Conservation (phyloP, 2,329 filamentous ascomycete genomes). For the Epichloe typhina region DNA sequence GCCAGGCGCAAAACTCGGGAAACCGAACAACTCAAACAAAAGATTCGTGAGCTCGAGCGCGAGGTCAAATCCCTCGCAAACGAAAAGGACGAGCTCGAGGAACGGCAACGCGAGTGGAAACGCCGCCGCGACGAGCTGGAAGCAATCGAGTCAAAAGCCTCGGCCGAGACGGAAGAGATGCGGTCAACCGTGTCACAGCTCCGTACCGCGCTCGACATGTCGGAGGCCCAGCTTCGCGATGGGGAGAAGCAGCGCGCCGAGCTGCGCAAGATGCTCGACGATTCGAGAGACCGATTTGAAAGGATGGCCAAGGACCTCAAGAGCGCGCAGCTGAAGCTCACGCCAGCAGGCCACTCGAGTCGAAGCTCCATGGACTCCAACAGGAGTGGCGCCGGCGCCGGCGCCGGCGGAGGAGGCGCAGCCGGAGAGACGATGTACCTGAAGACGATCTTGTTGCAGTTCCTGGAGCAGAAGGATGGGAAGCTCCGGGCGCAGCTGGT, state of each 20-base stretch:
- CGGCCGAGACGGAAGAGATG: conserved; percentile 62
- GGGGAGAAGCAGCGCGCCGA: conserved; percentile 72
- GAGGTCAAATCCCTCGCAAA: conserved; percentile 56
- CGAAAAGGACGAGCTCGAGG: conserved; percentile 68
- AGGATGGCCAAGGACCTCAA: conserved; percentile 60
- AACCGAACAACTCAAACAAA: conserved; percentile 70
- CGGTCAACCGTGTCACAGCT: conserved; percentile 65
- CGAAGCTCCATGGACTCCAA: conserved; percentile 27
- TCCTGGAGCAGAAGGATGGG: conserved; percentile 69
- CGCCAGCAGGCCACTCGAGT: conserved; percentile 27
- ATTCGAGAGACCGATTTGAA: conserved; percentile 63
- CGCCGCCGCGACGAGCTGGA: conserved; percentile 66
- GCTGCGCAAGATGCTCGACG: conserved; percentile 62
- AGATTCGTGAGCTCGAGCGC: conserved; percentile 69
- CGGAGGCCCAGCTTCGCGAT: conserved; percentile 72
- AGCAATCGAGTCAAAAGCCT: conserved; percentile 50
- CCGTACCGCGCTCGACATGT: conserved; percentile 70
- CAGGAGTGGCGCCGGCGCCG: conserved; percentile 19
- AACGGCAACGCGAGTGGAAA: conserved; percentile 61
- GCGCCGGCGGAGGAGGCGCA: conserved; percentile 10
- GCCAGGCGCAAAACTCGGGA: conserved; percentile 68
- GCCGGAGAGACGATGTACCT: conserved; percentile 49
- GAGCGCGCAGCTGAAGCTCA: conserved; percentile 34
- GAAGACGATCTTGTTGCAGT: conserved; percentile 71
- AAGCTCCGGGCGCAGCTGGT: conserved; percentile 64